These are phyloP conservation scores for Candida odintsovae DNA, from an alignment of 805 yeast genomes.

Conservation along the genomic window DNA sequence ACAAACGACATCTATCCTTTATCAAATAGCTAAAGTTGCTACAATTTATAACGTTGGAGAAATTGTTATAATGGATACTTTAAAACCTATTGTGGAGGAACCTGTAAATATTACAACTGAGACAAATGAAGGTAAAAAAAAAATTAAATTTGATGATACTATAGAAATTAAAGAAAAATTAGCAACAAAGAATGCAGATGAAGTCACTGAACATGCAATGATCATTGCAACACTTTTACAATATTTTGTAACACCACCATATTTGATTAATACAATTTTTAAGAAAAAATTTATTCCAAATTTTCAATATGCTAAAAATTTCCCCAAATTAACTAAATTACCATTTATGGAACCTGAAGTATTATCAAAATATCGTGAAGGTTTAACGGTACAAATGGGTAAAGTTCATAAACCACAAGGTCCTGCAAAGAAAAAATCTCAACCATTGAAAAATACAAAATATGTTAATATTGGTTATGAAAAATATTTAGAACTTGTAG, in stretches of 20 bases:
- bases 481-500: slow-evolving; percentile 49
- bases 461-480: slow-evolving; percentile 72
- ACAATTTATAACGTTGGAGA: slow-evolving; percentile 68
- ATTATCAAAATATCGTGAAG: slow-evolving; percentile 53
- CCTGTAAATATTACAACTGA: slow-evolving; percentile 17
- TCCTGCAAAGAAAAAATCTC: slow-evolving; percentile 37
- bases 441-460: slow-evolving; percentile 52
- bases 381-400: slow-evolving; percentile 40
- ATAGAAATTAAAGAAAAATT: slow-evolving; percentile 23
- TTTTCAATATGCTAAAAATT: slow-evolving; percentile 57
- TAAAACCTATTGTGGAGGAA: slow-evolving; percentile 20
- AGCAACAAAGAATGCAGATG: slow-evolving; percentile 14
- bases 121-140: slow-evolving; percentile 17
- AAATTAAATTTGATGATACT: slow-evolving; percentile 29
- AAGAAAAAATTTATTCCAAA: slow-evolving; percentile 37
- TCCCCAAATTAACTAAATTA: slow-evolving; percentile 66
- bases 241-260: slow-evolving; percentile 80
- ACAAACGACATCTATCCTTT: slow-evolving; percentile 67
- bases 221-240: slow-evolving; percentile 67
- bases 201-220: slow-evolving; percentile 34
- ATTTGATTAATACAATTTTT: slow-evolving; percentile 63
- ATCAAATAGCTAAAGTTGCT: slow-evolving; percentile 76
- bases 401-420: slow-evolving; percentile 27
- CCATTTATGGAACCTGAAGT: slow-evolving; percentile 58
- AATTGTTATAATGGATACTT: slow-evolving; percentile 60